Conservation (phyloP, 345 rosid species). For the thale cress (Arabidopsis thaliana) region TAIR10.1 NC_003071.7:14823001-14823500, state of each 20-base stretch:
- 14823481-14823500: not conserved
- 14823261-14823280: not conserved
- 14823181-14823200: not conserved
- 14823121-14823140: not conserved
- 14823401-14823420: not conserved
- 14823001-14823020: not conserved
- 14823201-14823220: not conserved
- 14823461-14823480: constrained; percentile 6
- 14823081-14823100: constrained; percentile 4
- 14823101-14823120: not conserved
- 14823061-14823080: not conserved
- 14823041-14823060: constrained; percentile 6
- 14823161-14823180: not conserved
- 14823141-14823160: not conserved
- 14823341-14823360: not conserved
- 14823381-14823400: constrained; percentile 3
- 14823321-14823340: constrained; percentile 5
- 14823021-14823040: not conserved
- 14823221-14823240: not conserved
- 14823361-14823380: not conserved
- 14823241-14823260: not conserved
- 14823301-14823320: not conserved
- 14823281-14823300: not conserved
- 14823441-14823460: not conserved
- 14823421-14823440: not conserved